A percentile compares a stretch with the other conserved stretches of the same genome.
Conservation (phyloP, 257 asterid species). For the Gardenia jasminoides region DNA sequence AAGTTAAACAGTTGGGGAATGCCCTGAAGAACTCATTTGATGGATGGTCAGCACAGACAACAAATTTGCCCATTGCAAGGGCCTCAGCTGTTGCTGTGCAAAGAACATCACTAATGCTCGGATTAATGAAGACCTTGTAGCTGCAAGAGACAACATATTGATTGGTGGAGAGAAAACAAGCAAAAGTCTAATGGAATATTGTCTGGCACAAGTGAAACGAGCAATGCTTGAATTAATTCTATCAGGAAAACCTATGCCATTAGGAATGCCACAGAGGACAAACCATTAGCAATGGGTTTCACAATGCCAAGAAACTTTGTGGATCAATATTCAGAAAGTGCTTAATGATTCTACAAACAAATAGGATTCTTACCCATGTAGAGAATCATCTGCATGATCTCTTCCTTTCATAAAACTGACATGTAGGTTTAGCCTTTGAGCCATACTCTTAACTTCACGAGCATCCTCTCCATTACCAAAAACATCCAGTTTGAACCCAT, state of each 20-base stretch:
- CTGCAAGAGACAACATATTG: conserved; percentile 42
- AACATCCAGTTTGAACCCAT: conserved; percentile 89
- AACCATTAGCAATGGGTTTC: not conserved
- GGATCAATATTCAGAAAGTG: not conserved
- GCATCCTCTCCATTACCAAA: conserved; percentile 98
- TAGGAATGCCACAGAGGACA: not conserved
- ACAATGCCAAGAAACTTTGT: not conserved
- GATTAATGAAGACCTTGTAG: conserved; percentile 91
- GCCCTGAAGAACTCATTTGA: conserved; percentile 91
- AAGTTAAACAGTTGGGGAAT: conserved; percentile 90
- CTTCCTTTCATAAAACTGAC: conserved; percentile 94
- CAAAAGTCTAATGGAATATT: not conserved
- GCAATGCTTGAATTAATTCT: not conserved
- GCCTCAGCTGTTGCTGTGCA: conserved; percentile 99
- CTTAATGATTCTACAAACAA: not conserved
- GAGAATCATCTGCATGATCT: conserved; percentile 96
- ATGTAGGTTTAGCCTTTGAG: conserved; percentile 71
- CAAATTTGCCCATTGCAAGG: conserved; percentile 98
- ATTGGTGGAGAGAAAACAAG: conserved; percentile 11
- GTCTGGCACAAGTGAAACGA: not conserved
- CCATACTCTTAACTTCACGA: conserved; percentile 82
- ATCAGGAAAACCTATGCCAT: not conserved
- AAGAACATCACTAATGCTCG: conserved; percentile 95
- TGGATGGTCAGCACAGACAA: conserved; percentile 96
- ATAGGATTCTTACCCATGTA: conserved; percentile 63